Conservation (phyloP, 495 filamentous ascomycete species). For the Chaetomidium leptoderma region DNA sequence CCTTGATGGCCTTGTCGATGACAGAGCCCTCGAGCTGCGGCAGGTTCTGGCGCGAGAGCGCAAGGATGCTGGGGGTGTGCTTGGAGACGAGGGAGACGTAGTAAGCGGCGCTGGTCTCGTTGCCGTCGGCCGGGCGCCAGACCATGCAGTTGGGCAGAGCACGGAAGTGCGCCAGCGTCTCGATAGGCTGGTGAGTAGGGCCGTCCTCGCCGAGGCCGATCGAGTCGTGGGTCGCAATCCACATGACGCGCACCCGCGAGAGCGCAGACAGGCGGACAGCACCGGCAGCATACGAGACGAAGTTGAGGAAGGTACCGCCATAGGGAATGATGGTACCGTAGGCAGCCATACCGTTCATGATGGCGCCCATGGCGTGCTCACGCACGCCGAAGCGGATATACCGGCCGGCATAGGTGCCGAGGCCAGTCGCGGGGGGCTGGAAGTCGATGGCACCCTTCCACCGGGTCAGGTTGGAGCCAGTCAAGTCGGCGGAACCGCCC, state of each 20-base stretch:
- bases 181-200: slow-evolving; percentile 98
- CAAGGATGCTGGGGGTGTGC: slow-evolving; percentile 86
- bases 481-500: slow-evolving; percentile 95
- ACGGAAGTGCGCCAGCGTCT: slow-evolving; percentile 99
- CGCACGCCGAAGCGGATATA: slow-evolving; percentile 97
- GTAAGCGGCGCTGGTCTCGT: slow-evolving; percentile 97
- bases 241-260: slow-evolving; percentile 87
- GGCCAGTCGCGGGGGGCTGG: slow-evolving; percentile 79
- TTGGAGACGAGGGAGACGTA: slow-evolving; percentile 89
- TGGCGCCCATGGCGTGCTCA: slow-evolving; percentile 95
- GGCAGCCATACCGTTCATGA: slow-evolving; percentile 95
- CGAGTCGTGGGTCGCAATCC: slow-evolving; percentile 98
- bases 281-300: slow-evolving; percentile 97
- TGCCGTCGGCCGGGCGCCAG: slow-evolving; percentile 98
- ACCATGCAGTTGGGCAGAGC: slow-evolving; percentile 99
- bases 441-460: slow-evolving; percentile 98
- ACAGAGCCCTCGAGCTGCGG: slow-evolving; percentile 93
- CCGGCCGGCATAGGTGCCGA: slow-evolving; percentile 85
- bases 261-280: slow-evolving; percentile 90
- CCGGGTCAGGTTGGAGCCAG: slow-evolving; percentile 95
- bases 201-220: slow-evolving; percentile 99
- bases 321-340: slow-evolving; percentile 95
- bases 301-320: slow-evolving; percentile 97
- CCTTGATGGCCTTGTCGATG: slow-evolving; percentile 83
- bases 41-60: slow-evolving; percentile 96